Evolutionary conservation across 208 protist species (phyloP).

Genomic region (Crithidia expoeki): DNA sequence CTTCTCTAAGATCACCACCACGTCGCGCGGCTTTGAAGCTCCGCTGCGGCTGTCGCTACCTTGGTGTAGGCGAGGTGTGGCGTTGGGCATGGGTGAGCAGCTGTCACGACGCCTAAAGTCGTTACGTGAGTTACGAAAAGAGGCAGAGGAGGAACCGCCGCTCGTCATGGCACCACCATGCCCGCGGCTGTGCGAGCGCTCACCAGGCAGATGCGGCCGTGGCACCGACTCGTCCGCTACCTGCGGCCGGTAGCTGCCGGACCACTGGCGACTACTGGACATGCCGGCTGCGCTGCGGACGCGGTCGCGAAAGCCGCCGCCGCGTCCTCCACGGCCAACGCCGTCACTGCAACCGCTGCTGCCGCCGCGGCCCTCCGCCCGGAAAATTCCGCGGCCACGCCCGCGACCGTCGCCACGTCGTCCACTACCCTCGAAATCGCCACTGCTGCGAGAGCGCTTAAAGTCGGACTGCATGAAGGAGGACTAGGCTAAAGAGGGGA

Average conservation of each 20-base stretch:
- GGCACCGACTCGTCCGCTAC: slow-evolving; percentile 58
- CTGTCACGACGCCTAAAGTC: slow-evolving; percentile 1
- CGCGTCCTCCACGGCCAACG: slow-evolving; percentile 12
- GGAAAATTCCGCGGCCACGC: slow-evolving; percentile 17
- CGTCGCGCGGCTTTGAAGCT: slow-evolving; percentile 42
- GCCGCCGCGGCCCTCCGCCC: slow-evolving; percentile 16
- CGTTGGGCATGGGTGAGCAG: not conserved
- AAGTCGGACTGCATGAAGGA: slow-evolving; percentile 32
- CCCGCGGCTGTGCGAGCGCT: slow-evolving; percentile 21
- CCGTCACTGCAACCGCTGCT: slow-evolving; percentile 13
- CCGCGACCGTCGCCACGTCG: slow-evolving; percentile 7
- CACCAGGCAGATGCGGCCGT: slow-evolving; percentile 21
- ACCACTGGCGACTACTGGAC: slow-evolving; percentile 39
- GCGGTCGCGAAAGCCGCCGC: slow-evolving; percentile 26
- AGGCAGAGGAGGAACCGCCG: not conserved
- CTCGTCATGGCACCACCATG: slow-evolving; percentile 5
- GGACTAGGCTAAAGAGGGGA: not conserved
- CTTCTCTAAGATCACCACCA: slow-evolving; percentile 90
- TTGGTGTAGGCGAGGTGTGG: not conserved
- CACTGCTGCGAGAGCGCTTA: slow-evolving; percentile 33
- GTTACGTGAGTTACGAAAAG: not conserved
- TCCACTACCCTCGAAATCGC: slow-evolving; percentile 13
- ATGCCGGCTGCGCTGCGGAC: slow-evolving; percentile 35
- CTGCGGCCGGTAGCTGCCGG: slow-evolving; percentile 51
- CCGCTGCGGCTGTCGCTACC: slow-evolving; percentile 12